Evolutionary conservation across 441 rosid species (phyloP).

Genomic region (Macaranga tanarius): DNA sequence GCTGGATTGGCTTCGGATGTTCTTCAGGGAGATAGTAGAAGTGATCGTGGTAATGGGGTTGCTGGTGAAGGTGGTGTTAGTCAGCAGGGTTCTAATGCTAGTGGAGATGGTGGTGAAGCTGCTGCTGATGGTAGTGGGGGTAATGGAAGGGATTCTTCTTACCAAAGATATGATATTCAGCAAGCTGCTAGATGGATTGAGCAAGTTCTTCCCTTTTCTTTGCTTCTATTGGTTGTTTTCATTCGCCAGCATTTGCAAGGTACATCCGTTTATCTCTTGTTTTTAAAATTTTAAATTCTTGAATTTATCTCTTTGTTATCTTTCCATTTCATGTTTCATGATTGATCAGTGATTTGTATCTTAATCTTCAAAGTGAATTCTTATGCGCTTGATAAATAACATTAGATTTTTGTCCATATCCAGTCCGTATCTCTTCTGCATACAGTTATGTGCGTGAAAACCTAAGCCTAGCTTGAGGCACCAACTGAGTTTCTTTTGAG

Average conservation of each 20-base stretch:
- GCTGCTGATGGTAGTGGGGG: slow-evolving; percentile 43
- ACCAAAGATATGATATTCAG: slow-evolving; percentile 79
- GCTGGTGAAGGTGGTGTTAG: slow-evolving; percentile 54
- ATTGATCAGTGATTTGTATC: not conserved
- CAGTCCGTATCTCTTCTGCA: not conserved
- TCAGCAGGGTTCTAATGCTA: slow-evolving; percentile 39
- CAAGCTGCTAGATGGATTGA: slow-evolving; percentile 86
- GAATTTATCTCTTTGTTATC: not conserved
- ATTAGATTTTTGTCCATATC: not conserved
- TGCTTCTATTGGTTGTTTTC: slow-evolving; percentile 74
- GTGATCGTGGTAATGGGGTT: slow-evolving; percentile 30
- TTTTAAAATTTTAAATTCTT: not conserved
- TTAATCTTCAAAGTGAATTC: not conserved
- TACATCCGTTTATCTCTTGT: slow-evolving; percentile 18
- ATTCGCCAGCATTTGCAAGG: slow-evolving; percentile 88
- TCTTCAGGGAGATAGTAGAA: slow-evolving; percentile 45
- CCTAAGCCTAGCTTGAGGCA: not conserved
- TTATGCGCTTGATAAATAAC: not conserved
- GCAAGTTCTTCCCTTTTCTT: slow-evolving; percentile 72
- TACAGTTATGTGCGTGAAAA: not conserved
- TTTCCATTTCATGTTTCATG: not conserved
- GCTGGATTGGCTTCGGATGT: slow-evolving; percentile 33
- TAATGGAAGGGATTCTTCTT: slow-evolving; percentile 61
- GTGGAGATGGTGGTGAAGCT: slow-evolving; percentile 40
- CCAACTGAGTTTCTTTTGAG: not conserved